These are phyloP conservation scores for Epichloe hybrida DNA, from an alignment of 2,329 filamentous ascomycete species.

Conservation along the genomic window DNA sequence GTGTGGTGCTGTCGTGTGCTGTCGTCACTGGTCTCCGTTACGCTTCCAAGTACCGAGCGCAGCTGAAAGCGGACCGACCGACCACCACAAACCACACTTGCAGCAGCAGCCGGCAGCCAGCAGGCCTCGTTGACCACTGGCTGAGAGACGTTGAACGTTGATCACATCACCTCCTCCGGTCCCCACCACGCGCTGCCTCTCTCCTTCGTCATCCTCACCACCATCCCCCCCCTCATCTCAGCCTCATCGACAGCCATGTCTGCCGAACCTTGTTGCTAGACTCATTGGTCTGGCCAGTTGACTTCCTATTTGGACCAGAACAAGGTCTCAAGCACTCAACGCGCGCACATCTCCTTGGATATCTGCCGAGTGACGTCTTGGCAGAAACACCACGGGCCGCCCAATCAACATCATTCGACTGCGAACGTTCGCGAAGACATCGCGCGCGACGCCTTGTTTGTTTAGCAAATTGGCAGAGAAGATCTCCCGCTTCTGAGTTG, in stretches of 20 bases:
- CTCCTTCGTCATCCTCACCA: slow-evolving; percentile 5
- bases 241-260: slow-evolving; percentile 10
- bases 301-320: slow-evolving; percentile 9
- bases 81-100: background rate
- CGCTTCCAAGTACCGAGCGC: too few species aligned
- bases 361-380: slow-evolving; percentile 3
- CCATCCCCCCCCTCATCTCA: background rate
- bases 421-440: background rate
- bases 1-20: background rate
- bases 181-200: slow-evolving; percentile 3
- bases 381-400: background rate
- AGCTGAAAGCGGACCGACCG: background rate
- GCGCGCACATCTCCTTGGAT: background rate
- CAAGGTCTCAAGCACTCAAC: slow-evolving; percentile 7
- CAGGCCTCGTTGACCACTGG: background rate
- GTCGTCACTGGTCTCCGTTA: background rate
- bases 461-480: too few species aligned
- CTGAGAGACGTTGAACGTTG: background rate
- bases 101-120: background rate
- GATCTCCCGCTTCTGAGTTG: too few species aligned
- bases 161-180: background rate
- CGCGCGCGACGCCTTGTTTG: background rate
- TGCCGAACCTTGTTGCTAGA: slow-evolving; percentile 12
- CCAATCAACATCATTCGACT: background rate
- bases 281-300: slow-evolving; percentile 9